A percentile compares a stretch with the other conserved stretches of the same genome.
phyloP scores from a whole-genome alignment of 2,329 filamentous ascomycete genomes.

The Nothomitra cinnamomea region DNA sequence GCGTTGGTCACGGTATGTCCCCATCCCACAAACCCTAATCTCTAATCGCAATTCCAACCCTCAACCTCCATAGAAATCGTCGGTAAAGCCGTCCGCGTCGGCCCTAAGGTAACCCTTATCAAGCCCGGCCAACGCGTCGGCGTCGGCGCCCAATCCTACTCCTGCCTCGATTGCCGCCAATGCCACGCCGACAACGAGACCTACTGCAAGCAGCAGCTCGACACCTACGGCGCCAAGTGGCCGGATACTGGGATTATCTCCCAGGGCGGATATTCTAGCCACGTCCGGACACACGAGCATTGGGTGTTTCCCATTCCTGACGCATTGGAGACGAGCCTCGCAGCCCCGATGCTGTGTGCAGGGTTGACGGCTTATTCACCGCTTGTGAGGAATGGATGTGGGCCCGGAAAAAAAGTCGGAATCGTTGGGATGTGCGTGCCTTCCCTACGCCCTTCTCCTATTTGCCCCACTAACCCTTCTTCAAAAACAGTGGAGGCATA shows the following conservation, averaged over 20 bases:
- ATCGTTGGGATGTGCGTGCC: slow-evolving; percentile 44
- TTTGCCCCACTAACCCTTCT: too few species aligned
- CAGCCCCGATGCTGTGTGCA: slow-evolving; percentile 59
- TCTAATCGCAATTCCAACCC: too few species aligned
- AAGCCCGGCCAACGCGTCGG: slow-evolving; percentile 48
- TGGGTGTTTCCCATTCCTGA: slow-evolving; percentile 44
- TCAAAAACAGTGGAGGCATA: slow-evolving; percentile 41
- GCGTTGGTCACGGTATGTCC: slow-evolving; percentile 26
- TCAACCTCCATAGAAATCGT: slow-evolving; percentile 34
- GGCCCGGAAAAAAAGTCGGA: slow-evolving; percentile 53
- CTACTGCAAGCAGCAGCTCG: slow-evolving; percentile 39
- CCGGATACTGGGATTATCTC: slow-evolving; percentile 16
- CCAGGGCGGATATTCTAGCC: slow-evolving; percentile 29
- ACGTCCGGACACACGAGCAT: slow-evolving; percentile 35
- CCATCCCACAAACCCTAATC: too few species aligned
- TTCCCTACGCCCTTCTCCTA: too few species aligned
- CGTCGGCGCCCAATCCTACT: slow-evolving; percentile 49
- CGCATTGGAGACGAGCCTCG: slow-evolving; percentile 28
- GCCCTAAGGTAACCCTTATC: slow-evolving; percentile 43
- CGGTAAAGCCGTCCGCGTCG: slow-evolving; percentile 50
- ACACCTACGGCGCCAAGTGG: not conserved
- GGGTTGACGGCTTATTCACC: slow-evolving; percentile 61
- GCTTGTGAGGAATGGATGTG: slow-evolving; percentile 46
- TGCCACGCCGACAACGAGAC: slow-evolving; percentile 52
- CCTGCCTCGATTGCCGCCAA: slow-evolving; percentile 46